These are phyloP conservation scores for Herpetomonas muscarum DNA, from an alignment of 208 protist species.

Conservation along the genomic window DNA sequence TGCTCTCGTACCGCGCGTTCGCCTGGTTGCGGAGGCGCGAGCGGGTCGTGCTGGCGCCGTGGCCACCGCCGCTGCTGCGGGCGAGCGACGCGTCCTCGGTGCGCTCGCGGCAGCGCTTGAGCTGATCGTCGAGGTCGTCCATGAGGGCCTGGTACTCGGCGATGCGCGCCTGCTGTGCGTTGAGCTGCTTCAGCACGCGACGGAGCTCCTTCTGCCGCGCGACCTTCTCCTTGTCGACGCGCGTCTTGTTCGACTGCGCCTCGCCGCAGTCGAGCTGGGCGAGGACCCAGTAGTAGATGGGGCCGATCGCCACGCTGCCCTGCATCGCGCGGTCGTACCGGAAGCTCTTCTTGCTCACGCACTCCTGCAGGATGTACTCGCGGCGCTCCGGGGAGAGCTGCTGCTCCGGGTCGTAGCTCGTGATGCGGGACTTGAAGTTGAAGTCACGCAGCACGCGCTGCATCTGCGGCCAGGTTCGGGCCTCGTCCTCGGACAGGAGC, in stretches of 20 bases:
- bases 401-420: slow-evolving; percentile 53
- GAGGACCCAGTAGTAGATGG: slow-evolving; percentile 89
- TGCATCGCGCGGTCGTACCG: slow-evolving; percentile 75
- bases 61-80: slow-evolving; percentile 4
- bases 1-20: slow-evolving; percentile 45
- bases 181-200: slow-evolving; percentile 68
- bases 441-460: slow-evolving; percentile 70
- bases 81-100: slow-evolving; percentile 13
- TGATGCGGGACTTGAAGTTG: slow-evolving; percentile 71
- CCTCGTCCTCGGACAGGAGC: slow-evolving; percentile 75
- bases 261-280: slow-evolving; percentile 78
- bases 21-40: slow-evolving; percentile 13
- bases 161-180: slow-evolving; percentile 65
- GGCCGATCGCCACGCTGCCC: slow-evolving; percentile 68
- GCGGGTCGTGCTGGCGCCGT: slow-evolving; percentile 6
- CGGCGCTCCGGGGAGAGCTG: slow-evolving; percentile 72
- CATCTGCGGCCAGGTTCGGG: slow-evolving; percentile 75
- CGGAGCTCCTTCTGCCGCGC: slow-evolving; percentile 54
- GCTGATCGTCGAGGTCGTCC: slow-evolving; percentile 73
- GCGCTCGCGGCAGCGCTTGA: slow-evolving; percentile 49
- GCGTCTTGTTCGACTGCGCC: slow-evolving; percentile 52
- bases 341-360: slow-evolving; percentile 80
- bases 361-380: slow-evolving; percentile 85
- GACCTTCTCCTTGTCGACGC: slow-evolving; percentile 50
- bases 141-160: slow-evolving; percentile 68